Percentiles rank a stretch among this genome's conserved stretches.
Evolutionary conservation across 805 yeast genomes (phyloP).

Genomic region (Brettanomyces naardenensis): DNA sequence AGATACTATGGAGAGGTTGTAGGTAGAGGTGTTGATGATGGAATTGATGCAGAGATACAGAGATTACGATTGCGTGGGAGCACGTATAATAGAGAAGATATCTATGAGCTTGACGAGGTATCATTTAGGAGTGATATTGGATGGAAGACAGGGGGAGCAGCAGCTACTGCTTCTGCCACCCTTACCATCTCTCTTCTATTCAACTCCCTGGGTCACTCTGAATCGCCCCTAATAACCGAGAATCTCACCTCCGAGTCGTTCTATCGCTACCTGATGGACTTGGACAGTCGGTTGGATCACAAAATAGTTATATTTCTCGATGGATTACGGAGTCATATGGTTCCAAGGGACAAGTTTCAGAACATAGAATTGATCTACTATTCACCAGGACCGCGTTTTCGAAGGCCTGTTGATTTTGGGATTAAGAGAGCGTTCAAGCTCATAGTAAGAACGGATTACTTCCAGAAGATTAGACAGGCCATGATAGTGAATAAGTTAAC

Average conservation of each 20-base stretch:
- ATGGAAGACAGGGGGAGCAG: neutral
- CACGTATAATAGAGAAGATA: neutral
- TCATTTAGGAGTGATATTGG: neutral
- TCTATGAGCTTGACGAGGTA: neutral
- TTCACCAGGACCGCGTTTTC: conserved; percentile 2
- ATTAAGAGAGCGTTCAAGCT: neutral
- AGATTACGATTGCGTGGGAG: neutral
- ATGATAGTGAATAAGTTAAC: neutral
- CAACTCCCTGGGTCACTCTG: too few relatives aligned
- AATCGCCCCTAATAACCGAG: too few relatives aligned
- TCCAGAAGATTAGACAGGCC: neutral
- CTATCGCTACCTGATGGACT: neutral
- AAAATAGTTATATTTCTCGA: conserved; percentile 21
- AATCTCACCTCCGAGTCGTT: neutral
- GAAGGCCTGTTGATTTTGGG: neutral
- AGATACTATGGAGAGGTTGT: conserved; percentile 14
- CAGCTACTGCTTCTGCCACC: too few relatives aligned
- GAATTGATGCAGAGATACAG: neutral
- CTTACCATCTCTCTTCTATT: too few relatives aligned
- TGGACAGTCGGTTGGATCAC: neutral
- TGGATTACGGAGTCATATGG: conserved; percentile 27
- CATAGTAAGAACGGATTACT: neutral
- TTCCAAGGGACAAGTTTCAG: conserved; percentile 23
- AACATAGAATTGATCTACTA: conserved; percentile 26
- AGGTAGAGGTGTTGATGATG: conserved; percentile 8